phyloP scores from a whole-genome alignment of 176 grass and related monocot genomes.

The Areca catechu region DNA sequence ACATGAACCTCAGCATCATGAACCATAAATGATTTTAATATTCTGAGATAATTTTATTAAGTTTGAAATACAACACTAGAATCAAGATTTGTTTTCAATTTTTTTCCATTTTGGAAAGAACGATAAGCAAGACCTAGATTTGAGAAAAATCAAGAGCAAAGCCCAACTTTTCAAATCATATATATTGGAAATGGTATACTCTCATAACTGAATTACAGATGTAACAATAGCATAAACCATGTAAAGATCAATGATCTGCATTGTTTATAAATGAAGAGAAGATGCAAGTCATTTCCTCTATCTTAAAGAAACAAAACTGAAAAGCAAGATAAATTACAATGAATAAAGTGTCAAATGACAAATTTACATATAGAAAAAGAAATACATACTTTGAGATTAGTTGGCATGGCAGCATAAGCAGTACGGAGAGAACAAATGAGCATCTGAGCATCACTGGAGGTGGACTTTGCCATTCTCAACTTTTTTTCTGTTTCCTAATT shows the following conservation, averaged over 20 bases:
- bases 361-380: not conserved
- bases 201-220: conserved; percentile 54
- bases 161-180: too few relatives aligned
- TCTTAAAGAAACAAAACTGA: not conserved
- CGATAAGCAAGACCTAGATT: too few relatives aligned
- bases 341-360: too few relatives aligned
- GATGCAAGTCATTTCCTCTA: not conserved
- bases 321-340: not conserved
- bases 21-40: too few relatives aligned
- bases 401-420: conserved; percentile 71
- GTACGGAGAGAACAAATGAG: conserved; percentile 70
- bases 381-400: conserved; percentile 57
- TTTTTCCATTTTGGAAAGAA: too few relatives aligned
- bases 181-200: too few relatives aligned
- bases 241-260: conserved; percentile 85
- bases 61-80: too few relatives aligned
- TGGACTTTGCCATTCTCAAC: conserved; percentile 41
- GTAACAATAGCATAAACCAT: conserved; percentile 50
- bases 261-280: conserved; percentile 1
- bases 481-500: too few relatives aligned
- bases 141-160: too few relatives aligned
- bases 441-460: conserved; percentile 42
- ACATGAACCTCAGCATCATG: too few relatives aligned
- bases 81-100: too few relatives aligned
- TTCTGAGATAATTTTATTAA: too few relatives aligned